phyloP scores from a whole-genome alignment of 345 rosid species.

The Psidium guajava region DNA sequence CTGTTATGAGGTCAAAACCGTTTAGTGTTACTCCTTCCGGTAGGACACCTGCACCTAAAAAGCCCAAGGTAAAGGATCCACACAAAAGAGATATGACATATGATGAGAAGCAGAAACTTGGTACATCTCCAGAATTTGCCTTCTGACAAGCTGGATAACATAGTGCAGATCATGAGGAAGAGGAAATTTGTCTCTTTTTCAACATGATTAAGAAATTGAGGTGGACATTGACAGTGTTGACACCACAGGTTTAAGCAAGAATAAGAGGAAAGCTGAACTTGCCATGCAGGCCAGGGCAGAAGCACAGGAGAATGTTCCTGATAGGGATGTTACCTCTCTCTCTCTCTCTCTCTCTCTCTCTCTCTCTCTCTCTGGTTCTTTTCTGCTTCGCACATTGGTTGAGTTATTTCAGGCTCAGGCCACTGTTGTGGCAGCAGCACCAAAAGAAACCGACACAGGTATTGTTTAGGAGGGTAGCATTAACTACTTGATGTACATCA shows the following conservation, averaged over 20 bases:
- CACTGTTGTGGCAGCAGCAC: conserved; percentile 30
- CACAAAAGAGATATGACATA: conserved; percentile 93
- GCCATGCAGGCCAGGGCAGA: conserved; percentile 72
- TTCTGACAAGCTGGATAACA: conserved; percentile 82
- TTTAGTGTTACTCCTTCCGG: conserved; percentile 60
- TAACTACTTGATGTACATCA: not conserved
- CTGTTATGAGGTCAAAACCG: conserved; percentile 37
- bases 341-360: not conserved
- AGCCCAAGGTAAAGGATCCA: conserved; percentile 94
- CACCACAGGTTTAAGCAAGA: conserved; percentile 85
- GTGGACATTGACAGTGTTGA: conserved; percentile 97
- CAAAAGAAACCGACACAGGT: conserved; percentile 57
- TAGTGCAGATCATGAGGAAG: conserved; percentile 86
- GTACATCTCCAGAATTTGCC: conserved; percentile 84
- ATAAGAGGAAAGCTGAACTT: conserved; percentile 91
- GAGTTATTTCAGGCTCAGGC: conserved; percentile 33
- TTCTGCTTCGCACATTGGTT: not conserved
- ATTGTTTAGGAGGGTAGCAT: not conserved
- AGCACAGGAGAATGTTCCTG: conserved; percentile 45
- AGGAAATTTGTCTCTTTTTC: conserved; percentile 73
- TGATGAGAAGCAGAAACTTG: conserved; percentile 95
- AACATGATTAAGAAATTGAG: conserved; percentile 88
- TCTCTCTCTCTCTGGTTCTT: not conserved
- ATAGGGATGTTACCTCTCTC: conserved; percentile 24
- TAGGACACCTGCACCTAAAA: conserved; percentile 78